Conservation (phyloP, 2,329 filamentous ascomycete species). For the Sarocladiaceae sp. region DNA sequence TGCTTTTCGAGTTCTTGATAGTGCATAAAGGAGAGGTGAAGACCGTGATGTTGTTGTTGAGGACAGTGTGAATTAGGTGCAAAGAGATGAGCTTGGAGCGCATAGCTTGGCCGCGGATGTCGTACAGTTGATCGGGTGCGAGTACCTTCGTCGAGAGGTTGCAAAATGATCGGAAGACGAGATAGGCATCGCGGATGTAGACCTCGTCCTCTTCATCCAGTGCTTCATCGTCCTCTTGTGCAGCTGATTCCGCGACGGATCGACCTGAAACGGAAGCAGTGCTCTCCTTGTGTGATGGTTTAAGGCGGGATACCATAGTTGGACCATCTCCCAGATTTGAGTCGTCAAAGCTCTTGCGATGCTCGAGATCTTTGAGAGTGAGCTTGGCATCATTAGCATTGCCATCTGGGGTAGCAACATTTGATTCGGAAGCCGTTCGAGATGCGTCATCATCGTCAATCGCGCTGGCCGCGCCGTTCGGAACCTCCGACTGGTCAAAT, state of each 20-base stretch:
- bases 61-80: conserved; percentile 89
- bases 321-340: conserved; percentile 63
- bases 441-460: conserved; percentile 34
- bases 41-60: conserved; percentile 89
- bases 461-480: conserved; percentile 7
- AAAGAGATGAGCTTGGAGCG: conserved; percentile 93
- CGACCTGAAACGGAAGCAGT: conserved; percentile 46
- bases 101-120: conserved; percentile 93
- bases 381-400: conserved; percentile 48
- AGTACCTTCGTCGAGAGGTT: conserved; percentile 93
- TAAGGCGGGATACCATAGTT: conserved; percentile 62
- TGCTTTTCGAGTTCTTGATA: conserved; percentile 85
- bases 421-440: conserved; percentile 28
- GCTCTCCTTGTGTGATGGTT: conserved; percentile 36
- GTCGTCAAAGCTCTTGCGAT: conserved; percentile 66
- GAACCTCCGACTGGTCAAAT: conserved; percentile 41
- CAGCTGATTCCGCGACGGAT: conserved; percentile 46
- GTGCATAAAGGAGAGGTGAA: conserved; percentile 91
- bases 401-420: conserved; percentile 23
- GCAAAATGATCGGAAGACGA: conserved; percentile 96
- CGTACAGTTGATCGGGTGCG: conserved; percentile 84
- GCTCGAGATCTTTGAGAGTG: conserved; percentile 62
- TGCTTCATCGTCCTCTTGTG: conserved; percentile 54
- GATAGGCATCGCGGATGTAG: conserved; percentile 93
- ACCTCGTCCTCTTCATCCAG: conserved; percentile 83